Evolutionary conservation across 2,329 filamentous ascomycete species (phyloP), one percentile per base, ranked within the genome.

Genomic region (Arthroderma uncinatum): DNA sequence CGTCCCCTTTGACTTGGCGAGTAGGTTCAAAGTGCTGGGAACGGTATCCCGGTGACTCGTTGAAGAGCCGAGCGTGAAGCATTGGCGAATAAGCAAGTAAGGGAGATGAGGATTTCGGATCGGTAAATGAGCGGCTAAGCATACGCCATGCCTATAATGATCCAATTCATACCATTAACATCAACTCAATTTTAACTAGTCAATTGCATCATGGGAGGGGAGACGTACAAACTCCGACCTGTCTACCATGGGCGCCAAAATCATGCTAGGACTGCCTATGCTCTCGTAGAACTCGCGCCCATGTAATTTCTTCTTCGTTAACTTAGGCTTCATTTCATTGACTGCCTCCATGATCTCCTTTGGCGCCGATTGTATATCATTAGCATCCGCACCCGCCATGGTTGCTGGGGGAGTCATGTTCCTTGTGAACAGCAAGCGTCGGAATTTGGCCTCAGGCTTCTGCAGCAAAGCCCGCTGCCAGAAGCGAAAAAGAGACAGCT

Each of bases 221-320:
- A 42, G 48, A 77, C 85, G 63, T 77, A 95, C 91, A 76, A 97
- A 96, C 76, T 98, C 93, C 33, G 90, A 96, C 71, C 96, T 89
- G 68, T 98, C 92, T 21, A 98, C 93, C 93, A 98, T 98, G 36
- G 93, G 93, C 34, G 93, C 93, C 57, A 98, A 80, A 30, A 98
- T 82, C 63, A 87, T 85, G 73, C 89, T 95, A 1, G 93, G 93
- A 59, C 86, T 91, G 21, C 93, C 93, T 60, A 98, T 86, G 68
- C 88, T 95, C 75, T 96, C 84, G 68, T 97, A 98, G 70, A 98
- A 97, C 10, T 87, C 87, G 58, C 93, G 79, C 0, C 93, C 93
- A 64, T 87, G 82, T 21, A 95, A 76, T 70, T 92, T 95, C 60
- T 66, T 39, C 36, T 42, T 55, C 9, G 53, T 1, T 6, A 5